Base-by-base conservation (phyloP, 805 yeast species). In the Candida germanica region DNA sequence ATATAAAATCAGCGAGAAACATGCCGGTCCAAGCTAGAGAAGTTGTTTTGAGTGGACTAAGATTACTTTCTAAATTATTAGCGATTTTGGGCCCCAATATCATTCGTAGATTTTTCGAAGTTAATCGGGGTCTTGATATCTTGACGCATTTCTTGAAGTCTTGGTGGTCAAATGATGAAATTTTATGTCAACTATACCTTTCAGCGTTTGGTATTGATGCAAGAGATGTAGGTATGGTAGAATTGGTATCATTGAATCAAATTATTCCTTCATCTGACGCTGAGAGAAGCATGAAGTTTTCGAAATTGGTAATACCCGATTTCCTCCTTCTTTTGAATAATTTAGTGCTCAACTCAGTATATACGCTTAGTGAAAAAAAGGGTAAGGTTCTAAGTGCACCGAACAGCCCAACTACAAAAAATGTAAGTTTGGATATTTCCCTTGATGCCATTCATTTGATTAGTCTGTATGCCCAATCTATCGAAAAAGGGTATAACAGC, bases 21-120 rank as follows among this genome's bases (percentile, higher is more conserved):
- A 6, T 14, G n/a, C 23, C 35, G 4, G 29, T 31, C 4, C 23
- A 41, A 26, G 21, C 24, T 6, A 43, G 64, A 20, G 51, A 59
- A 31, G 71, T 72, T 3, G 62, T 61, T 3, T 50, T 53, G 19
- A 48, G 66, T 40, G 70, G 73, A 0, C 44, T 75, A 42, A 13
- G 61, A n/a, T 54, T 85, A 10, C 52, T 85, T 13, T 59, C 79
- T 5, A 69, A 69, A 37, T 53, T 79, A 4, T 56, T 84, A 12
- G 53, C 63, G 11, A 53, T 69, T 5, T 54, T 71, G 5, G 80
- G 80, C 1, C 52, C 67, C 2, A 64, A 66, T 21, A 66, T 69
- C 3, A 72, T 73, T 35, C 66, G 60, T 18, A 57, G 69, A 16
- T 83, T 83, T 43, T 62, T 70, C 21, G 69, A 66, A 10, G 47